Conservation (phyloP, 2,329 filamentous ascomycete species). For the Pseudogymnoascus sp. region DNA sequence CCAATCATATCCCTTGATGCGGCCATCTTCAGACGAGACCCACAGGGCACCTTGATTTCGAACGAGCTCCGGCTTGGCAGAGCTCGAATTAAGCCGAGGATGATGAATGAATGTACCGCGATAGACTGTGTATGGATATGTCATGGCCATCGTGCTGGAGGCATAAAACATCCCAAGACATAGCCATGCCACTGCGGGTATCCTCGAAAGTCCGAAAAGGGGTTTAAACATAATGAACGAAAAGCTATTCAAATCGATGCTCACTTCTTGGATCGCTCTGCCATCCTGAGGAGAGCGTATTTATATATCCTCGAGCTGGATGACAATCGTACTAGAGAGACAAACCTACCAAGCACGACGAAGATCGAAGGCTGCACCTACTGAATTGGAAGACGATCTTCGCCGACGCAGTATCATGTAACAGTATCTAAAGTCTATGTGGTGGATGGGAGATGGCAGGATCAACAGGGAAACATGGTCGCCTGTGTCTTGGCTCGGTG, state of each 20-base stretch:
- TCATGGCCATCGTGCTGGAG: background rate
- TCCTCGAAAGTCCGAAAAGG: background rate
- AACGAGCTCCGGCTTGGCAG: background rate
- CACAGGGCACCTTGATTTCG: conserved; percentile 6
- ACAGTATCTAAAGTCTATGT: background rate
- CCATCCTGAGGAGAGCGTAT: background rate
- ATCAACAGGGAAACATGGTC: background rate
- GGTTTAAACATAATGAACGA: background rate
- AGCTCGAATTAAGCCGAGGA: background rate
- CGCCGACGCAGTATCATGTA: background rate
- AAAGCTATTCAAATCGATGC: background rate
- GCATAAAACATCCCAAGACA: background rate
- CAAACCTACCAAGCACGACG: background rate
- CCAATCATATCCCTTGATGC: conserved; percentile 1
- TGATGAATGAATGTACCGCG: conserved; percentile 4
- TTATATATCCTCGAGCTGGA: background rate
- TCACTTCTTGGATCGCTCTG: background rate
- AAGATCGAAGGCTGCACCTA: background rate
- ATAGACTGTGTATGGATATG: background rate
- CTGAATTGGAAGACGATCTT: background rate
- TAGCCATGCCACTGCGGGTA: background rate
- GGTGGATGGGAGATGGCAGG: background rate
- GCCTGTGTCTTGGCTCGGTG: background rate
- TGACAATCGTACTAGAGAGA: background rate
- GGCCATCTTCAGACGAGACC: background rate